Evolutionary conservation across 2,329 filamentous ascomycete genomes (phyloP).

Genomic region (Chrysoporthe cubensis): DNA sequence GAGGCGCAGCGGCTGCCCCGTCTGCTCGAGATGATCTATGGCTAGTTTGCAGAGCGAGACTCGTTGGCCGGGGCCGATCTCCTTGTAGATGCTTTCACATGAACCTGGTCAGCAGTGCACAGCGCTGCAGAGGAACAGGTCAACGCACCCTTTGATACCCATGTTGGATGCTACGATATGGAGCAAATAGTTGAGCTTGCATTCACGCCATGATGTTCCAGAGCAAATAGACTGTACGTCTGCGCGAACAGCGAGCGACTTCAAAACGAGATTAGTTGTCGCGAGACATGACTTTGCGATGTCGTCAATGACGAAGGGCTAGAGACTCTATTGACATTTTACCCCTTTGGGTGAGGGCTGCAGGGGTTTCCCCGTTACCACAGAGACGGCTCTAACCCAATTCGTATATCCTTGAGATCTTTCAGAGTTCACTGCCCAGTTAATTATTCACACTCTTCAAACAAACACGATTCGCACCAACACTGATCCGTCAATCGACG

Average conservation of each 20-base stretch:
- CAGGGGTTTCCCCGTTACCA: constrained; percentile 32
- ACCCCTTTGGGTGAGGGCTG: constrained; percentile 32
- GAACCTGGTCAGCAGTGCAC: constrained; percentile 7
- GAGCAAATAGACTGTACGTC: not conserved
- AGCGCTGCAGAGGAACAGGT: not conserved
- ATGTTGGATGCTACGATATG: constrained; percentile 42
- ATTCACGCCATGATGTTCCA: constrained; percentile 19
- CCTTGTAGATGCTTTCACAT: constrained; percentile 75
- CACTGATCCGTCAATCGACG: too few species aligned
- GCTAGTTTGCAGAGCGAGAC: constrained; percentile 83
- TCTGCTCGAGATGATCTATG: constrained; percentile 72
- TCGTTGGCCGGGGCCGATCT: constrained; percentile 80
- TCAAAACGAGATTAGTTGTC: not conserved
- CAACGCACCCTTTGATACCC: constrained; percentile 67
- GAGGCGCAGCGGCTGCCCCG: constrained; percentile 75
- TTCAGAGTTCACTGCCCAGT: not conserved
- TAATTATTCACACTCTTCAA: not conserved
- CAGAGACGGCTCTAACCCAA: constrained; percentile 26
- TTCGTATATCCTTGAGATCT: too few species aligned
- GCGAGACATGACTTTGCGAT: not conserved
- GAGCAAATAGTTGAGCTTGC: constrained; percentile 2
- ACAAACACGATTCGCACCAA: too few species aligned
- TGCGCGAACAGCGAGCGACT: not conserved
- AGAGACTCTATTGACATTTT: constrained; percentile 37
- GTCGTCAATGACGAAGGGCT: constrained; percentile 17